Base-by-base conservation (phyloP, 169 alveolate genomes). In the Plasmodium blacklocki region DNA sequence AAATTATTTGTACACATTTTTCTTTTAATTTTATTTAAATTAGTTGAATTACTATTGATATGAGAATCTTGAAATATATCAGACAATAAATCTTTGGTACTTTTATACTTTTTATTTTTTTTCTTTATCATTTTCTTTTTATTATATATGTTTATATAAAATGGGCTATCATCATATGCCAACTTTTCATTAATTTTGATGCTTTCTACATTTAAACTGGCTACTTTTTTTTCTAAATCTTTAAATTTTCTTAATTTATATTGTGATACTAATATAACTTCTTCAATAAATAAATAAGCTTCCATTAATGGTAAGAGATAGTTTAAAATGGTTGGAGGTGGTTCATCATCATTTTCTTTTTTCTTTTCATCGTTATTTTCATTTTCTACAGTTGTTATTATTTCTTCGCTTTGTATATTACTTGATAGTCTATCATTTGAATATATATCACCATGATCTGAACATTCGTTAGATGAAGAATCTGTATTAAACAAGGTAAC, bases 271-370 rank as follows among this genome's bases (percentile, higher is more conserved):
- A 80, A 63, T 2, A 80, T 80, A 49, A 80, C 90, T 80, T 80
- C 90, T 68, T 80, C 90, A 54, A 80, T 80, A 72, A 80, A 80
- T 56, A 80, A 52, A 62, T 80, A 80, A 9, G 90, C 90, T 39
- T 80, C 90, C 90, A 80, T 80, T 26, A 80, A 72, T 6, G 90
- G 90, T 39, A 80, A 62, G 15, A 80, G 52, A 60, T 80, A 80
- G 29, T 80, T 80, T 66, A 80, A 80, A 56, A 80, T 80, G 18
- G 70, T 80, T 21, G 90, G 90, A 26, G 90, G 90, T 14, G 90
- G 90, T 12, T 80, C 90, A 11, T 80, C 85, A 21, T 70, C 83
- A 68, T 21, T 80, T 58, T 80, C 90, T 68, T 80, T 80, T 47
- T 80, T 80, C 15, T 67, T 80, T 54, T 68, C 90, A 14, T 66